These are phyloP conservation scores for Boletus subcaerulescens DNA, from an alignment of 768 basidiomycete genomes.

Conservation along the genomic window DNA sequence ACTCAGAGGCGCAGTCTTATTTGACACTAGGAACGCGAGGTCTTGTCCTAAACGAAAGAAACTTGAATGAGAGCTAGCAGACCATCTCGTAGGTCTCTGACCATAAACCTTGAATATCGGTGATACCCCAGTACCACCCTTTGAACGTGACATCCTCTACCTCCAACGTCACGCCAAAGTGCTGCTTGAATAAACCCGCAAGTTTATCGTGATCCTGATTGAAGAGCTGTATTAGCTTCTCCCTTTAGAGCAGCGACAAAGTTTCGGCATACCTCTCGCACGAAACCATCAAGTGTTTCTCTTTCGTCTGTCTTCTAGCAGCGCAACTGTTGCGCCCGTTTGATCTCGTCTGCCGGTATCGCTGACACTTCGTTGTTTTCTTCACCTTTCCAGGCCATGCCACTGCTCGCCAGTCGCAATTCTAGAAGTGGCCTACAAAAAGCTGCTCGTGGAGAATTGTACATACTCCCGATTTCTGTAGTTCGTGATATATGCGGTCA, in stretches of 20 bases:
- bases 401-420: conserved; percentile 83
- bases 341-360: conserved; percentile 69
- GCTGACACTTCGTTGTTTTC: conserved; percentile 63
- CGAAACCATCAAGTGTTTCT: conserved; percentile 92
- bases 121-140: conserved; percentile 98
- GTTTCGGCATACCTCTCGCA: conserved; percentile 64
- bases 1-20: conserved; percentile 85
- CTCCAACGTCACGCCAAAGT: conserved; percentile 85
- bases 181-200: conserved; percentile 75
- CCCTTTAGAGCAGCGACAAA: too few relatives aligned
- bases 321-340: conserved; percentile 87
- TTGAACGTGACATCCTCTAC: conserved; percentile 85
- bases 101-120: conserved; percentile 82
- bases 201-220: conserved; percentile 55
- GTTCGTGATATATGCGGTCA: conserved; percentile 78
- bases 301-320: conserved; percentile 73
- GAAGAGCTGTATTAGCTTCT: background rate
- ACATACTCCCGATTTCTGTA: conserved; percentile 80
- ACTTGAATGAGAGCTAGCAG: conserved; percentile 1
- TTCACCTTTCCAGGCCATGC: conserved; percentile 91
- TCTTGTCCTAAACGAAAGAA: conserved; percentile 64
- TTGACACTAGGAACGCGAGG: conserved; percentile 85
- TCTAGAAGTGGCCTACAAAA: conserved; percentile 39
- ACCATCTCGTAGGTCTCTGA: background rate
- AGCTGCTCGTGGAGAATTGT: background rate